Base-by-base conservation (phyloP, 2,329 filamentous ascomycete species). In the Exophiala spinifera region DNA sequence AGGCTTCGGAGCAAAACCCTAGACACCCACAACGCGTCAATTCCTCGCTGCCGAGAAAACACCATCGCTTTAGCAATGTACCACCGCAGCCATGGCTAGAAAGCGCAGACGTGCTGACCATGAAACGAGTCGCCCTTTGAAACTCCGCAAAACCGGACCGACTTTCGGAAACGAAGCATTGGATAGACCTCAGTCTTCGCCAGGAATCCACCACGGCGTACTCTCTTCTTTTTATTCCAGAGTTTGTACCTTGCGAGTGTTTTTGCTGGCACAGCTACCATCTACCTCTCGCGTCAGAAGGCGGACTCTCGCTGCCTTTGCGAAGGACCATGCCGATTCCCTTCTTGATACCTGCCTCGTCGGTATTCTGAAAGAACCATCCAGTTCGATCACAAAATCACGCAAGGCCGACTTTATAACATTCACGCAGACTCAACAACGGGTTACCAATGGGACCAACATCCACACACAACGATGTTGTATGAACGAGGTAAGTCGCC, bases 281-380 rank as follows among this genome's bases (percentile, higher is more conserved):
- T 15, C 53, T 33, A 55, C 54, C 19, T 64, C 61, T 42, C 53
- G 79, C 51, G 67, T 84, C 50, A 74, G 83, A 43, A 74, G 80
- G 25, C 82, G 76, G 65, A 85, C 83, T 63, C 77, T 86, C 45
- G 66, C 73, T 1, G 70, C 69, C 3, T 58, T 83, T 19, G 77
- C 78, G 3, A 63, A 66, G 31, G 59, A 62, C 17, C 54, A 25
- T 67, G 47, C 91, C 10, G 76, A 75, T 3, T 66, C 67, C 2
- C 70, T 92, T 21, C 81, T 95, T 31, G 88, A 94, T 70, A 79
- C 78, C 1, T 85, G 83, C 1, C 69, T 94, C 14, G 79, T 95
- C 37, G 87, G 86, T 31, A 69, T 78, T 47, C 58, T 69, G 31
- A 69, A 72, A 46, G 63, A 72, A 17, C 61, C 66, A 5, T 67